Evolutionary conservation across 306 rosid species (phyloP), one percentile per base, ranked within the genome.

Genomic region (Begonia masoniana): DNA sequence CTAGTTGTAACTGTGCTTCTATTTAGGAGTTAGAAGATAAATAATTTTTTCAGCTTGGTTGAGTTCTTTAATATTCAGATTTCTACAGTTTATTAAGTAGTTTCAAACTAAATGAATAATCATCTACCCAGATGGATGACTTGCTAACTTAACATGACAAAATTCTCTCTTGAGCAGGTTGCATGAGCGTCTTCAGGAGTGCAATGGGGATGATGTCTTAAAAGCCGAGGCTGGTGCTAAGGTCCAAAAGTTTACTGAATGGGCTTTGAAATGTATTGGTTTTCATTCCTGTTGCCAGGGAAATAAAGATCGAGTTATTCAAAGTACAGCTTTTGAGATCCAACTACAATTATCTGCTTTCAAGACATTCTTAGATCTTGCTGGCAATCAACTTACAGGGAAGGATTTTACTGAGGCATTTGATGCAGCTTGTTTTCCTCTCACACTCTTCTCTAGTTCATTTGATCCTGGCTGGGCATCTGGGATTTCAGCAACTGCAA

Each of bases 331-430:
- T 47, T 68, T 76, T 58, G 93, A 86, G 77, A 79, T 78, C 57
- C 93, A 82, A 64, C 85, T 82, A 62, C 93, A 84, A 73, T 62
- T 86, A 71, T 79, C 88, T 24, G 95, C 88, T 45, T 86, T 86
- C 70, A 86, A 82, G 73, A 71, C 65, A 2, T 86, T 86, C 61
- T 76, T 86, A 52, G 95, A 86, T 77, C 82, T 86, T 75, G 88
- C 83, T 65, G 93, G 95, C 61, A 79, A 80, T 63, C 83, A 82
- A 61, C 95, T 86, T 52, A 73, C 88, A 0, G 95, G 95, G 59
- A 86, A 86, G 72, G 95, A 86, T 73, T 86, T 86, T 72, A 86
- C 93, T 0, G 95, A 86, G 83, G 95, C 95, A 63, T 86, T 86
- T 69, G 95, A 86, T 69, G 95, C 88, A 12, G 95, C 95, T 42